Base-by-base conservation (phyloP, 2,329 filamentous ascomycete species). In the Alternaria burnsii region DNA sequence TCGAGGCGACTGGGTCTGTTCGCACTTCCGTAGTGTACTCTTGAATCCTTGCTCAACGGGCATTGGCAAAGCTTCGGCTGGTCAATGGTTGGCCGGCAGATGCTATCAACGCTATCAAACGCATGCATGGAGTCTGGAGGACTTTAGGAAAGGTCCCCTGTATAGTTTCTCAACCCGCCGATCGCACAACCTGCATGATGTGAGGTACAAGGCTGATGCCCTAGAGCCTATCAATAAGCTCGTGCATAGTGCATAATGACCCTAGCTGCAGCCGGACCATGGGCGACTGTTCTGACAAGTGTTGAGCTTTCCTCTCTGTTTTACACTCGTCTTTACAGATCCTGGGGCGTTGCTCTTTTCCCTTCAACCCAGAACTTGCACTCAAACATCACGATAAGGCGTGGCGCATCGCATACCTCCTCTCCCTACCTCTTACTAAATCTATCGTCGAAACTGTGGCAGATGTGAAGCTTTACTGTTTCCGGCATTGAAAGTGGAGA, bases 401-500 rank as follows among this genome's bases (percentile, higher is more conserved):
- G 20, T 32, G 7, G 14, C 4, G 16, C 32, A n/a, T 16, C 20
- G 16, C 22, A 3, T 2, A 36, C 1, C 8, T 20, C 8, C 1
- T 18, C 10, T 50, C 1, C 14, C 14, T 8, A 10, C 12, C 10
- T 26, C 20, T 26, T 0, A 22, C 12, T 3, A 42, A 42, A 5
- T 30, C 11, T 6, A 41, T 1, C 24, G 11, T 10, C n/a, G 1
- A 28, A 11, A 20, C 9, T 34, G 1, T 34, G 41, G 14, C 22
- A 42, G 30, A 14, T 20, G 11, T 16, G 28, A 41, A 53, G 26
- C 51, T 56, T 60, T 53, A 54, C 47, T 42, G 16, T 44, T 56
- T 53, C 26, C 63, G 63, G 61, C 11, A 10, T 58, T 42, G 47
- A 22, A 22, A 44, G 63, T 58, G 63, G 63, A 66, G 63, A 66